Conservation (phyloP, 2,329 filamentous ascomycete species). For the Exophiala dermatitidis region DNA sequence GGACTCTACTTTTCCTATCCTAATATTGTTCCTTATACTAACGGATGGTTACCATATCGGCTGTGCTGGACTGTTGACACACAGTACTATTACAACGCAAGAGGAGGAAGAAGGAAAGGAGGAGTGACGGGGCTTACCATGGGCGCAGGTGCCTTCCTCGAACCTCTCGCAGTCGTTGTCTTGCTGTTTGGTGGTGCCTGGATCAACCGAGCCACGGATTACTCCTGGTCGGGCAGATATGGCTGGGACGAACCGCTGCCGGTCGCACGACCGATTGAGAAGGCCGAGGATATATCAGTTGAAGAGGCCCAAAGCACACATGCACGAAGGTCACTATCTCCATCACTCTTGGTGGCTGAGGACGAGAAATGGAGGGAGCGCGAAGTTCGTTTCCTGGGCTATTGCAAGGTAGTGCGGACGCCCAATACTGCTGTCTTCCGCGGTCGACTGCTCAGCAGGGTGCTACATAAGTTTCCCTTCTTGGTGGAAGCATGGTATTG, state of each 20-base stretch:
- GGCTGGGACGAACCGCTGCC: constrained; percentile 19
- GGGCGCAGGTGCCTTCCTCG: constrained; percentile 52
- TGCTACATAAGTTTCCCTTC: constrained; percentile 63
- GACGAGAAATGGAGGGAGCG: constrained; percentile 47
- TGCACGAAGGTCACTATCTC: constrained; percentile 32
- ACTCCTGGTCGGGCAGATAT: constrained; percentile 26
- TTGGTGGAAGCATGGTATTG: constrained; percentile 71
- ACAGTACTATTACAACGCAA: too few species aligned
- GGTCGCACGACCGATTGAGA: constrained; percentile 6
- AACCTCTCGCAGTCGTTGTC: constrained; percentile 55
- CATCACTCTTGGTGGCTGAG: constrained; percentile 36
- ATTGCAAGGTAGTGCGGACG: constrained; percentile 45
- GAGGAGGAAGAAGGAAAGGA: not conserved
- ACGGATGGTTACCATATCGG: not conserved
- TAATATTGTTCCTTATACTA: not conserved
- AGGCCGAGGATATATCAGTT: constrained; percentile 12
- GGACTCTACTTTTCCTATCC: not conserved
- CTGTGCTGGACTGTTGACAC: not conserved
- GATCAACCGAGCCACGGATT: constrained; percentile 49
- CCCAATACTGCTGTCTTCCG: constrained; percentile 58
- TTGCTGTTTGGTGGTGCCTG: constrained; percentile 56
- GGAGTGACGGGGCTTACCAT: constrained; percentile 30
- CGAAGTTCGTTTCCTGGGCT: constrained; percentile 41
- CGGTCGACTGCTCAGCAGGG: constrained; percentile 53
- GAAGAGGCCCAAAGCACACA: constrained; percentile 14